Base-by-base conservation (phyloP, 1,139 yeast species). In the Lodderomyces beijingensis region DNA sequence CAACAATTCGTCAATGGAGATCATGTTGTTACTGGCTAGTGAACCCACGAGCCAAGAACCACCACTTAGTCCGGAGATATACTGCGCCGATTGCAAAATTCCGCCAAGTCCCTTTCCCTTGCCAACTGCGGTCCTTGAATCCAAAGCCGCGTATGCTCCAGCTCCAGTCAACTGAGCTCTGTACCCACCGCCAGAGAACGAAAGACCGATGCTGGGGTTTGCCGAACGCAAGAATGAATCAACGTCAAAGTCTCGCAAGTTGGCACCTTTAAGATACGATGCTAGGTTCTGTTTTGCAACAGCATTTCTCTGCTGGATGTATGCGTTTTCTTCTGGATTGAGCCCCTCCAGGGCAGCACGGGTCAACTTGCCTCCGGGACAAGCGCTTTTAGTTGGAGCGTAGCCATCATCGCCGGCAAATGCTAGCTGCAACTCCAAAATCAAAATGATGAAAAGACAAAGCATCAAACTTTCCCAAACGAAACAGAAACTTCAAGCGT, bases 111-210 rank as follows among this genome's bases (percentile, higher is more conserved):
- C 70, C 18, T 46, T 38, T 1, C 40, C 25, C 13, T 39, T 49
- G 25, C 66, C 45, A 16, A 46, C 54, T 25, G 45, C 38, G 31
- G 45, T 58, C 27, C 72, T 41, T 27, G 45, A 49, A 40, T 67
- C 74, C 8, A 64, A 46, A 1, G 61, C 69, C 25, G 61, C 42
- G 5, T 65, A 36, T 35, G 62, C 57, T 2, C 73, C 74, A 0
- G 71, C 73, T 4, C 71, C 72, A 24, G 47, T 43, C 25, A 67
- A 50, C 71, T 66, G 64, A 28, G 74, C 70, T 33, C 74, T 49
- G 41, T 64, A 66, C 1, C 73, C 72, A 25, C 74, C 73, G 1
- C 74, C 74, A 40, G 68, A 60, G 36, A 65, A 64, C 2, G 72
- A 64, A 31, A 67, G 43, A 0, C 70, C 73, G 20, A 67, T 59